Percentiles rank a stretch among this genome's conserved stretches.
phyloP scores from a whole-genome alignment of 257 asterid species.

The Marsdenia floribunda region DNA sequence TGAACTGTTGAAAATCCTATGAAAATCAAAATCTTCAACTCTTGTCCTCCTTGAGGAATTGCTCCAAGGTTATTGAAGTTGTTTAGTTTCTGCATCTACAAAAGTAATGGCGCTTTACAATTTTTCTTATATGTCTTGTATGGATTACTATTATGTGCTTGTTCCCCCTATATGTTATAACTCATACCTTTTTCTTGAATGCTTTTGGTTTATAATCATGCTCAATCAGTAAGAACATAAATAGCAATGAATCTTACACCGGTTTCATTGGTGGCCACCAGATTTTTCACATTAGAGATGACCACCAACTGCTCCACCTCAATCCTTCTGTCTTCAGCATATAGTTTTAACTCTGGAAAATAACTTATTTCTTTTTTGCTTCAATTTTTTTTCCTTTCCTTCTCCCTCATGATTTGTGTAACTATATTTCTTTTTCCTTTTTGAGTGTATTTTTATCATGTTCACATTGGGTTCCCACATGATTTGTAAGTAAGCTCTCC shows the following conservation, averaged over 20 bases:
- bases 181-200: neutral
- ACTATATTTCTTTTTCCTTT: neutral
- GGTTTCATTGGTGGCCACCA: neutral
- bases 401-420: too few species aligned
- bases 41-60: neutral
- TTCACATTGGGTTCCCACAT: too few species aligned
- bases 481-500: neutral
- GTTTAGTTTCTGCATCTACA: neutral
- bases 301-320: neutral
- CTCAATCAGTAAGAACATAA: neutral
- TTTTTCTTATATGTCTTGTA: neutral
- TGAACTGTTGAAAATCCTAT: neutral
- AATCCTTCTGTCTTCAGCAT: neutral
- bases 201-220: neutral
- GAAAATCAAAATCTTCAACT: neutral
- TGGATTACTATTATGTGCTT: neutral
- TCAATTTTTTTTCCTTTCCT: neutral
- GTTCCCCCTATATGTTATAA: neutral
- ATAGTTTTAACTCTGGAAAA: neutral
- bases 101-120: neutral
- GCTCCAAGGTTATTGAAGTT: neutral
- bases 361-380: neutral
- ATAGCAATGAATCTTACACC: neutral
- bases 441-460: too few species aligned
- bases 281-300: neutral